Percentiles rank a stretch among this genome's conserved stretches.
Conservation (phyloP, 2,329 filamentous ascomycete genomes). For the Colletotrichum viniferum region DNA sequence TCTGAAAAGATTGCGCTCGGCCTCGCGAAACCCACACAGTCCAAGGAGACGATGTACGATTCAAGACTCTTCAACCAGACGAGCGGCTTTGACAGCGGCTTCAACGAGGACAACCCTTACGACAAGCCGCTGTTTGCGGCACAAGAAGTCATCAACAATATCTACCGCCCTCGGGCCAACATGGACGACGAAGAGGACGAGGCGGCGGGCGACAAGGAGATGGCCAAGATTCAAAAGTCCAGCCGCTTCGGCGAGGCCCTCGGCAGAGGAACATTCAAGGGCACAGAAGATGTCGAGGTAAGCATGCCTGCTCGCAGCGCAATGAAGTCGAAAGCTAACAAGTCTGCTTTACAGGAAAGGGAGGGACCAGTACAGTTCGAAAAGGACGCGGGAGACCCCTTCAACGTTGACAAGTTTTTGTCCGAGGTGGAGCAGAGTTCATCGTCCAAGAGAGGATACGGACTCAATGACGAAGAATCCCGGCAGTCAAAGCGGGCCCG, state of each 20-base stretch:
- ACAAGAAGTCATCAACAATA: slow-evolving; percentile 91
- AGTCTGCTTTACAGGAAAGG: slow-evolving; percentile 57
- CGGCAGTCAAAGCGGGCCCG: slow-evolving; percentile 74
- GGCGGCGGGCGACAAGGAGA: slow-evolving; percentile 78
- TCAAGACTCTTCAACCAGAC: slow-evolving; percentile 93
- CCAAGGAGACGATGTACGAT: slow-evolving; percentile 95
- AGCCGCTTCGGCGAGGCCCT: slow-evolving; percentile 85
- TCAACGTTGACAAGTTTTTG: slow-evolving; percentile 94
- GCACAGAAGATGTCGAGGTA: slow-evolving; percentile 80
- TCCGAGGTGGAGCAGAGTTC: slow-evolving; percentile 72
- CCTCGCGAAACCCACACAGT: slow-evolving; percentile 91
- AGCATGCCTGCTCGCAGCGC: slow-evolving; percentile 33
- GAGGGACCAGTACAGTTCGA: slow-evolving; percentile 97
- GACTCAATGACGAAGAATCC: slow-evolving; percentile 70
- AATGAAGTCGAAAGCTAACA: not conserved
- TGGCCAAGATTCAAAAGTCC: slow-evolving; percentile 86
- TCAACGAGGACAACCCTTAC: slow-evolving; percentile 98
- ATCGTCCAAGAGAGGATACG: slow-evolving; percentile 74
- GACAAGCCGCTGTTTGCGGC: slow-evolving; percentile 97
- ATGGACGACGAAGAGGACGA: slow-evolving; percentile 79
- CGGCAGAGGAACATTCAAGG: slow-evolving; percentile 90
- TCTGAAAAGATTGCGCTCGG: slow-evolving; percentile 96
- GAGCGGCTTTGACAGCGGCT: slow-evolving; percentile 86
- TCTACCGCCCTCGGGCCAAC: slow-evolving; percentile 82
- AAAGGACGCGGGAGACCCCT: slow-evolving; percentile 82